These are phyloP conservation scores for Phaffia rhodozyma DNA, from an alignment of 1,284 basidiomycete species.

Conservation along the genomic window DNA sequence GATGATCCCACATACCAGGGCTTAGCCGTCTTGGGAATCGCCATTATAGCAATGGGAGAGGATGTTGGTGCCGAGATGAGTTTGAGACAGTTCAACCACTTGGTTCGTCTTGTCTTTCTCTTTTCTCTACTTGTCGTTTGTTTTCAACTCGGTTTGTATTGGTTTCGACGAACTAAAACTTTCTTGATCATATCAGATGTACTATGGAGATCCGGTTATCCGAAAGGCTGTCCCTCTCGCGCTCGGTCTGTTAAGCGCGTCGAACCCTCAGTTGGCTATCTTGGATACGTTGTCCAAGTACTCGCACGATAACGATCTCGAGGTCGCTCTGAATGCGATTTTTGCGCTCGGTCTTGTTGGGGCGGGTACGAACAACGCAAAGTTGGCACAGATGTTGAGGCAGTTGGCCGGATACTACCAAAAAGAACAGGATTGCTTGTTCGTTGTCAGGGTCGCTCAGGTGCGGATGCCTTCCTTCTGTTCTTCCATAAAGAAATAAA, in stretches of 20 bases:
- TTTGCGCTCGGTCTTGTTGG: constrained; percentile 98
- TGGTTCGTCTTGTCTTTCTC: constrained; percentile 44
- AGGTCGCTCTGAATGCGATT: constrained; percentile 92
- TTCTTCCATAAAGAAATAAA: background rate
- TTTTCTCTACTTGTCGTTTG: background rate
- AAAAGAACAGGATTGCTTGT: constrained; percentile 93
- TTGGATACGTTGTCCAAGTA: constrained; percentile 99
- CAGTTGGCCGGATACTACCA: constrained; percentile 94
- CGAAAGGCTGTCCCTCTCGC: constrained; percentile 92
- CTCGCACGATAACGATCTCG: constrained; percentile 95
- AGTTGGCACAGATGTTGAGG: constrained; percentile 92
- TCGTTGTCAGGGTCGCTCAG: constrained; percentile 92
- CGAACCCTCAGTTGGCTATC: constrained; percentile 89
- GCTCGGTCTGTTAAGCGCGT: constrained; percentile 84
- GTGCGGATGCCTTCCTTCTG: constrained; percentile 18
- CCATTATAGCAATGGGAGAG: constrained; percentile 95
- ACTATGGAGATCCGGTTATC: constrained; percentile 90
- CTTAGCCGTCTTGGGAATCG: constrained; percentile 87
- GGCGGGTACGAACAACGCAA: constrained; percentile 95
- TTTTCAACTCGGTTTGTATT: background rate
- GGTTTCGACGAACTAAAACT: background rate
- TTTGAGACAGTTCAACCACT: constrained; percentile 82
- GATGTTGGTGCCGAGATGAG: constrained; percentile 97
- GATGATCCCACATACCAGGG: constrained; percentile 79
- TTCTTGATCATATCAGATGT: constrained; percentile 55